phyloP scores from a whole-genome alignment of 768 basidiomycete species.

The Suillus sp. region DNA sequence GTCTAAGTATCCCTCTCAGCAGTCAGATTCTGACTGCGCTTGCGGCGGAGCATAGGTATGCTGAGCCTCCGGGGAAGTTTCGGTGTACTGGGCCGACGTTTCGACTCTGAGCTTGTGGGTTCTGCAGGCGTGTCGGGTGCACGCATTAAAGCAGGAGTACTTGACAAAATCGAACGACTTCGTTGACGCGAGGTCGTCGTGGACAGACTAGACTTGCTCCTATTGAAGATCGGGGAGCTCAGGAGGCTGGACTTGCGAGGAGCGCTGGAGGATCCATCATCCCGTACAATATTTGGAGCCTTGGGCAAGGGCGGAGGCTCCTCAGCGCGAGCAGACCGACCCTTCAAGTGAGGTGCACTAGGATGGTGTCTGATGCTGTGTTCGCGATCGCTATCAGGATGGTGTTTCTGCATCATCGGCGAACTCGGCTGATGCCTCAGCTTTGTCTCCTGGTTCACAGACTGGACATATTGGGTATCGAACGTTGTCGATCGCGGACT shows the following conservation, averaged over 20 bases:
- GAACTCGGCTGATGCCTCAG: constrained; percentile 30
- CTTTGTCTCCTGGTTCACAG: constrained; percentile 11
- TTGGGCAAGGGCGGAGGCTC: constrained; percentile 15
- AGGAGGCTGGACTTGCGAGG: constrained; percentile 14
- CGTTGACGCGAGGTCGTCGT: constrained; percentile 20
- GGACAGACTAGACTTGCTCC: neutral
- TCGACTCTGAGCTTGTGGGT: constrained; percentile 9
- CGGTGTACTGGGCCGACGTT: constrained; percentile 19
- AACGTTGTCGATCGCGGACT: constrained; percentile 19
- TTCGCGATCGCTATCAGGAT: constrained; percentile 17
- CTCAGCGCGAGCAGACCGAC: constrained; percentile 12
- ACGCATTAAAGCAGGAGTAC: constrained; percentile 13
- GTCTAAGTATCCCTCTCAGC: neutral
- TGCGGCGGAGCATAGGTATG: constrained; percentile 32
- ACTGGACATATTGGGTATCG: constrained; percentile 13
- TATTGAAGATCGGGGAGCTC: constrained; percentile 4
- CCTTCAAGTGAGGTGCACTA: constrained; percentile 10
- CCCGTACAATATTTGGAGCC: constrained; percentile 12
- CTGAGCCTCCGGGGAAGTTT: constrained; percentile 31
- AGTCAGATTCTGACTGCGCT: constrained; percentile 19
- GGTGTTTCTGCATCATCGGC: constrained; percentile 16
- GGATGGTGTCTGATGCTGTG: neutral
- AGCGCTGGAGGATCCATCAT: constrained; percentile 15
- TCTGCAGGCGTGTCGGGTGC: constrained; percentile 5
- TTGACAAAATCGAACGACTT: constrained; percentile 24